A percentile compares a stretch with the other conserved stretches of the same genome.
Evolutionary conservation across 2,329 filamentous ascomycete species (phyloP).

Genomic region (Chaetomiaceae sp.): DNA sequence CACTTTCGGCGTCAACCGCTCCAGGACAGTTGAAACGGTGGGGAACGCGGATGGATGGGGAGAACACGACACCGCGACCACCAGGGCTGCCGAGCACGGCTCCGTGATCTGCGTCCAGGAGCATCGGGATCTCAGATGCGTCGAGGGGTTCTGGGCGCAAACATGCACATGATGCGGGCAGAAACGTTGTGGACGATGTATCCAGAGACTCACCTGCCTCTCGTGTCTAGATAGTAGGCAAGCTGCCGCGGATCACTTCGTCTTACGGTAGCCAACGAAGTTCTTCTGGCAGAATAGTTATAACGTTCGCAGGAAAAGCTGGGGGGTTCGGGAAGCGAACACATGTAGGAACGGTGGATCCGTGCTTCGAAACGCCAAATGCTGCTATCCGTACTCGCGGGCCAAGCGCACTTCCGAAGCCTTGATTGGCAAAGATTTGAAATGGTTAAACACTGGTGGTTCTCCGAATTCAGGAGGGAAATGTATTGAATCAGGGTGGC

Average conservation of each 20-base stretch:
- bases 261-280: too few species aligned
- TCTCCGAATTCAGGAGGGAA: too few species aligned
- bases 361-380: neutral
- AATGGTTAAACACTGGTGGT: neutral
- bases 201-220: too few species aligned
- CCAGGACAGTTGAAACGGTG: conserved; percentile 17
- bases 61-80: too few species aligned
- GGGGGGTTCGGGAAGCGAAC: too few species aligned
- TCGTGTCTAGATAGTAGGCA: neutral
- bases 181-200: too few species aligned
- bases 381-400: neutral
- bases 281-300: too few species aligned
- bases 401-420: neutral
- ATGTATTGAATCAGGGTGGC: too few species aligned
- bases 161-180: too few species aligned
- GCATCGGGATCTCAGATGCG: neutral
- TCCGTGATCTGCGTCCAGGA: neutral
- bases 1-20: conserved; percentile 30
- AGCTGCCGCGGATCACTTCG: too few species aligned
- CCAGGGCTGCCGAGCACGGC: neutral
- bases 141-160: too few species aligned
- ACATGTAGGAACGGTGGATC: neutral
- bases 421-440: neutral
- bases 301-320: too few species aligned
- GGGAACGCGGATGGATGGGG: conserved; percentile 8